Percentiles rank a stretch among this genome's conserved stretches.
Conservation (phyloP, 225 moss, liverwort and hornwort species). For the Pseudoscleropodium purum region DNA sequence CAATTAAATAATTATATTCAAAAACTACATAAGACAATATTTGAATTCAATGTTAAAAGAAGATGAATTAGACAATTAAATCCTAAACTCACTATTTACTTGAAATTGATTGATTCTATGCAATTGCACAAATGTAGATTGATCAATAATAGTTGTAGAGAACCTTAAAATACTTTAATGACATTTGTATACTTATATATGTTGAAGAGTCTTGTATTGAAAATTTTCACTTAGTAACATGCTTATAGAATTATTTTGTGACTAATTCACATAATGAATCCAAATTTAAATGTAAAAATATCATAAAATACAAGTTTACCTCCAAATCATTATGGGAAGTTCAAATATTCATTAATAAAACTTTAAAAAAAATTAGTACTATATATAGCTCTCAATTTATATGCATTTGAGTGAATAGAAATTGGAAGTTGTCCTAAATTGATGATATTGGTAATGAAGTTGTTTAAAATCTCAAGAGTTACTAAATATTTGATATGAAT, state of each 20-base stretch:
- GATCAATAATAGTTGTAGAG: not conserved
- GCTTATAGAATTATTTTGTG: not conserved
- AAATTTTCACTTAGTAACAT: not conserved
- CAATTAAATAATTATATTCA: no score
- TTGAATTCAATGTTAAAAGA: not conserved
- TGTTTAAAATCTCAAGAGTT: not conserved
- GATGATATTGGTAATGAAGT: not conserved
- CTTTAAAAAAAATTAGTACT: not conserved
- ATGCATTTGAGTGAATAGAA: rapidly evolving
- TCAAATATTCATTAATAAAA: not conserved
- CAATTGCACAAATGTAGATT: not conserved
- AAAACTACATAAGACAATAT: no score
- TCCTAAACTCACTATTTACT: no score
- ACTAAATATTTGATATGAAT: rapidly evolving
- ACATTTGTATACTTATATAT: not conserved
- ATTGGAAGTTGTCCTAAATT: rapidly evolving
- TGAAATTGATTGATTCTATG: no score
- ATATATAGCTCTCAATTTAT: not conserved
- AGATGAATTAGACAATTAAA: not conserved
- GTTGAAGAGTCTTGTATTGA: not conserved
- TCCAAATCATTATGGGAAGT: not conserved
- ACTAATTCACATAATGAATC: no score
- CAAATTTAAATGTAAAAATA: not conserved
- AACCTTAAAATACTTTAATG: no score
- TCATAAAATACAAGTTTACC: no score